Base-by-base conservation (phyloP, 2,329 filamentous ascomycete species). In the Chrysosporium keratinophilum region DNA sequence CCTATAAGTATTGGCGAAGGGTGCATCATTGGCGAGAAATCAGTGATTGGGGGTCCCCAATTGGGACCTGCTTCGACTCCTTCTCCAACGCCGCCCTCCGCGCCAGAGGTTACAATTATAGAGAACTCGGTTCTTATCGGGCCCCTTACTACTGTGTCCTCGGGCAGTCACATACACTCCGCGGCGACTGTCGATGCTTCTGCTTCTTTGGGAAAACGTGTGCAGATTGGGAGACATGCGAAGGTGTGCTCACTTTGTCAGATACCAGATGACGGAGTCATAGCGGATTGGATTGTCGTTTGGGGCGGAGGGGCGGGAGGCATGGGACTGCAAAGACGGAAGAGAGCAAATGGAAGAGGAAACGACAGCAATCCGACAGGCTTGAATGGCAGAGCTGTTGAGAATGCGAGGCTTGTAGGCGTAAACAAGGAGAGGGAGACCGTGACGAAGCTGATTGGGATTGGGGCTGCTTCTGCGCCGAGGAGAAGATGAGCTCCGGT, bases 1-100 rank as follows among this genome's bases (percentile, higher is more conserved):
- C 84, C 88, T 42, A 82, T 97, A 60, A 82, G 83, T 28, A 80
- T 95, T 56, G 89, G 90, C 23, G 82, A 87, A 55, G 82, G 85
- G 50, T 93, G 87, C 62, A 85, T 95, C 44, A 77, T 97, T 42
- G 82, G 85, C 61, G 93, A 97, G 63, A 75, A 75, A 57, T 66
- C 63, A 43, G 56, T 69, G 0, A 69, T 75, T 23, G 73, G 73
- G 1, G 60, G 7, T 72, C 75, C 19, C 66, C 87, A 34, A 49
- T 44, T 28, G 11, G 48, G 23, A 49, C n/a, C 17, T 23, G 14
- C 15, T 35, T 50, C 50, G 20, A 43, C 44, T 10, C 42, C 19
- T 15, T 47, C 35, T 33, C 50, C 53, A 43, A n/a, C n/a, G n/a
- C 47, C 44, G 12, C 56, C 52, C 31, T 49, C 46, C 1, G 54